A percentile compares a stretch with the other conserved stretches of the same genome.
phyloP scores from a whole-genome alignment of 2,329 filamentous ascomycete species.

The Aspergillus eucalypticola region DNA sequence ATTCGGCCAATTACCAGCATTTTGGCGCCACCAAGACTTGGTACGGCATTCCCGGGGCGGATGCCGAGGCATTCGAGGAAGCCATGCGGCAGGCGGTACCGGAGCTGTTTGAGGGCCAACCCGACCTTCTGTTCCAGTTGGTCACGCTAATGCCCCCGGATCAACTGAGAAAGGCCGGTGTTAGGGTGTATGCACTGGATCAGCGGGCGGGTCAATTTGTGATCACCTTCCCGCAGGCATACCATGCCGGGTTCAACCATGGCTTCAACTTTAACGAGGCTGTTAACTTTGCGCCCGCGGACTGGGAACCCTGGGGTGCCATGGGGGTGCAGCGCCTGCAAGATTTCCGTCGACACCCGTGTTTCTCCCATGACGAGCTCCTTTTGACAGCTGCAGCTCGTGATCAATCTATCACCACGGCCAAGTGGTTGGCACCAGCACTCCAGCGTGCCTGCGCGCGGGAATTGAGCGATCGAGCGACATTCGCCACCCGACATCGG shows the following conservation, averaged over 20 bases:
- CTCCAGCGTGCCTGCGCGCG: conserved; percentile 74
- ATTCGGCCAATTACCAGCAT: conserved; percentile 97
- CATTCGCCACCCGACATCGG: conserved; percentile 68
- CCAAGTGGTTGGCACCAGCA: conserved; percentile 92
- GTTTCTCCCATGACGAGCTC: conserved; percentile 95
- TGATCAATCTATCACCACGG: conserved; percentile 80
- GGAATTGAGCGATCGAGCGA: conserved; percentile 67
- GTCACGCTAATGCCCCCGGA: conserved; percentile 95
- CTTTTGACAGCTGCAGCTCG: conserved; percentile 85
- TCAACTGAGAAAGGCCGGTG: conserved; percentile 87
- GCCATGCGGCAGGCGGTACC: conserved; percentile 95
- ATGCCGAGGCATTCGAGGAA: conserved; percentile 90
- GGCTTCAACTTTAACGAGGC: conserved; percentile 99
- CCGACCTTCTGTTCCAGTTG: conserved; percentile 91
- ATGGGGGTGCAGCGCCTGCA: conserved; percentile 83
- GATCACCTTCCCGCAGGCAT: conserved; percentile 93
- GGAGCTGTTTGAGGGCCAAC: conserved; percentile 94
- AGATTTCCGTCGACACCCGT: conserved; percentile 85
- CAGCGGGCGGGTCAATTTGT: conserved; percentile 95
- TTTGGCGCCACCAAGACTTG: conserved; percentile 98
- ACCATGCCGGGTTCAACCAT: conserved; percentile 97
- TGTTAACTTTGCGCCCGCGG: conserved; percentile 91
- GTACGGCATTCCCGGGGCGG: conserved; percentile 95
- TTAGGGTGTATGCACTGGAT: conserved; percentile 91
- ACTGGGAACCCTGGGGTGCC: conserved; percentile 93